These are phyloP conservation scores for Mucuna pruriens DNA, from an alignment of 306 rosid genomes.

Conservation along the genomic window DNA sequence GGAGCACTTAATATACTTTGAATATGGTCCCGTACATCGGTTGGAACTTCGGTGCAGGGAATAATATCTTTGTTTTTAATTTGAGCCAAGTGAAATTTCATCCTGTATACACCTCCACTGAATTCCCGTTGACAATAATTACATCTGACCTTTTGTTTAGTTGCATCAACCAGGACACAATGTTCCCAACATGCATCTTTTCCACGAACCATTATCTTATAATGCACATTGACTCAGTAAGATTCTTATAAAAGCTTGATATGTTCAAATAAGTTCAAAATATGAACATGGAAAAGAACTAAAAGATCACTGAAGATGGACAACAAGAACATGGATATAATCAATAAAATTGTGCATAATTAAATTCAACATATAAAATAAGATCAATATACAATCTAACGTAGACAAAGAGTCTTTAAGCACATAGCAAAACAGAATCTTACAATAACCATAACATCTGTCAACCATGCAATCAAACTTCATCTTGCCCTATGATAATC, in stretches of 20 bases:
- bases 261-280: neutral
- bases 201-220: conserved; percentile 71
- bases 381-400: neutral
- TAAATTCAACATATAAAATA: neutral
- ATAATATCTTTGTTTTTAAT: conserved; percentile 78
- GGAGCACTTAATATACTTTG: conserved; percentile 63
- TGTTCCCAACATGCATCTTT: conserved; percentile 89
- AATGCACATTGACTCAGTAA: too few species aligned
- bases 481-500: neutral
- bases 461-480: neutral
- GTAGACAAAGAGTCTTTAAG: neutral
- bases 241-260: too few species aligned
- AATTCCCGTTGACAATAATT: conserved; percentile 75
- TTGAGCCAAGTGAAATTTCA: conserved; percentile 90
- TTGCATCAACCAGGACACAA: conserved; percentile 68
- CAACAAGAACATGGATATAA: neutral
- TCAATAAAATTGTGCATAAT: neutral
- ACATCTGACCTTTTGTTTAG: conserved; percentile 72
- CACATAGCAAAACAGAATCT: neutral
- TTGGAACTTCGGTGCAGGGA: conserved; percentile 71
- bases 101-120: conserved; percentile 83
- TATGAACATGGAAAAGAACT: neutral
- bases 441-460: neutral
- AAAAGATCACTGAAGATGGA: neutral
- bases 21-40: conserved; percentile 66